Evolutionary conservation across 768 basidiomycete genomes (phyloP), one percentile per base, ranked within the genome.

Genomic region (Mycena sanguinolenta): DNA sequence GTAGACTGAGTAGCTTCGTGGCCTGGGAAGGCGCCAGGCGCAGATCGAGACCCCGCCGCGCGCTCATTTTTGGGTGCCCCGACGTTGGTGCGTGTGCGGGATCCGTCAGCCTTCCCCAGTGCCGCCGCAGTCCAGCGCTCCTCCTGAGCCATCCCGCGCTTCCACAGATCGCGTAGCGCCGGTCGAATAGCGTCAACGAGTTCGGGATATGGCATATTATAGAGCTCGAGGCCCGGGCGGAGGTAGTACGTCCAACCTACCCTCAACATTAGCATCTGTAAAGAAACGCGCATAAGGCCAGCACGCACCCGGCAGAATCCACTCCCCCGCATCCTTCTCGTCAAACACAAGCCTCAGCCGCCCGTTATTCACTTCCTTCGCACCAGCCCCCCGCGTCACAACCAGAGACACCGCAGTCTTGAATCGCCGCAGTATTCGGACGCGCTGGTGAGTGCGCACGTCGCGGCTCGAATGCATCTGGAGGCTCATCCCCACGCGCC

Each of bases 191-290:
- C 19, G n/a, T 77, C 69, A 32, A 88, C 78, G 39, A 88, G 77
- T 9, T 80, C 73, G 2, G 79, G 64, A 72, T 84, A 86, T 0
- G 86, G 83, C 85, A 85, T 86, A 8, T 79, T 79, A 70, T 85
- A 84, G 1, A 87, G 65, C 42, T 80, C 79, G 3, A 82, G 74
- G 0, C 75, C 80, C 12, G 84, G 83, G 21, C 72, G 77, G 62
- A 86, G 82, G 39, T 84, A 72, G 63, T 89, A 89, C 49, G 85
- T 80, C 88, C 88, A 89, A n/a, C 84, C 88, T 88, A 42, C 16
- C 27, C 28, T 7, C 50, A 17, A 49, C 42, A 10, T 55, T 30
- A 28, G 23, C 49, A 27, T 14, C 5, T n/a, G 8, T 5, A 21
- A 21, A 1, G 32, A 19, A 50, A 67, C 28, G 8, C 12, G 27